These are phyloP conservation scores for Helicocarpus griseus DNA, from an alignment of 2,329 filamentous ascomycete genomes.

Conservation along the genomic window DNA sequence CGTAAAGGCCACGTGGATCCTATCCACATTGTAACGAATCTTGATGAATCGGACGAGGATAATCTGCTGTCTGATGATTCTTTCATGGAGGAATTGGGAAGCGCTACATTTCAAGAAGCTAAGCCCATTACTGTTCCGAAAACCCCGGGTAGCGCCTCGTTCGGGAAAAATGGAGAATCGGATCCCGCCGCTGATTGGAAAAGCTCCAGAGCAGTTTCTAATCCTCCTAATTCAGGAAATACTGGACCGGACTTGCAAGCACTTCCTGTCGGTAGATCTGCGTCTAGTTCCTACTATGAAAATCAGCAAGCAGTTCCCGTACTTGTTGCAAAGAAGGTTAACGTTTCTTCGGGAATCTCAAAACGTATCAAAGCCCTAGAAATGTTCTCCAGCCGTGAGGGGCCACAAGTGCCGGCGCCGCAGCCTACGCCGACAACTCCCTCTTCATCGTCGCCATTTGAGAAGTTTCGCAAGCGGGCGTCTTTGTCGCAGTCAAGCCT, in stretches of 20 bases:
- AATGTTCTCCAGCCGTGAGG: conserved; percentile 54
- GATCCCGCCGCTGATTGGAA: conserved; percentile 23
- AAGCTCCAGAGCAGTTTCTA: conserved; percentile 32
- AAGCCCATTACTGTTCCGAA: conserved; percentile 69
- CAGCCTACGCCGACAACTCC: conserved; percentile 25
- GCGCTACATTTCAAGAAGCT: conserved; percentile 74
- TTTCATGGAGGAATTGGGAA: conserved; percentile 75
- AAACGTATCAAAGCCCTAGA: conserved; percentile 90
- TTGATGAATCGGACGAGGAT: conserved; percentile 34
- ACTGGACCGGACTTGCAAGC: conserved; percentile 22
- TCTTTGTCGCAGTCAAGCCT: conserved; percentile 25
- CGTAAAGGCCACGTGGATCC: conserved; percentile 39
- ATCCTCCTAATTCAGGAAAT: conserved; percentile 23
- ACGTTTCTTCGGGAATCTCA: conserved; percentile 82
- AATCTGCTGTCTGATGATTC: conserved; percentile 54
- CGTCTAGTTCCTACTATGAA: conserved; percentile 28
- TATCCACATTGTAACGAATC: conserved; percentile 36
- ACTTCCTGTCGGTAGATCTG: conserved; percentile 26
- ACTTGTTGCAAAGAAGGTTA: conserved; percentile 61
- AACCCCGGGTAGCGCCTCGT: conserved; percentile 65
- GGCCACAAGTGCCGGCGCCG: conserved; percentile 20
- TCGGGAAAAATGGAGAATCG: conserved; percentile 32
- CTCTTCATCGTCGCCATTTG: conserved; percentile 48
- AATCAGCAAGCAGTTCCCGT: conserved; percentile 29
- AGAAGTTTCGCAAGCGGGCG: conserved; percentile 40